Percentiles rank a stretch among this genome's conserved stretches.
phyloP scores from a whole-genome alignment of 2,329 filamentous ascomycete genomes.

The Colletotrichum phormii region DNA sequence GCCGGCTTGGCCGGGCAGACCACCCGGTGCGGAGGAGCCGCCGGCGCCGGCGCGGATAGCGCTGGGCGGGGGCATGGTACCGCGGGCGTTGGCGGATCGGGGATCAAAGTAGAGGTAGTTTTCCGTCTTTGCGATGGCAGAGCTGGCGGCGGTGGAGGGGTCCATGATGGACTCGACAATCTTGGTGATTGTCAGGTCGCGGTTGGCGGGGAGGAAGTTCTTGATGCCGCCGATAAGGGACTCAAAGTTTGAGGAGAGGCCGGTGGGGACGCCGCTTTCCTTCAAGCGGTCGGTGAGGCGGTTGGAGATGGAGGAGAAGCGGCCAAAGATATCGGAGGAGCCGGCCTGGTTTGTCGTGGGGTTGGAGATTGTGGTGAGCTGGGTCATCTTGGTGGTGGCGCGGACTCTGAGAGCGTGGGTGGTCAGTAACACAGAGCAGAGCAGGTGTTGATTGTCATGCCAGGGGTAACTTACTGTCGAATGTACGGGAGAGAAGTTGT shows the following conservation, averaged over 20 bases:
- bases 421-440: conserved; percentile 36
- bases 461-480: conserved; percentile 72
- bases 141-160: conserved; percentile 87
- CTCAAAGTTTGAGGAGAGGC: conserved; percentile 84
- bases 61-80: conserved; percentile 87
- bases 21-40: conserved; percentile 54
- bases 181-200: conserved; percentile 95
- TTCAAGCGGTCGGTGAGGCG: conserved; percentile 94
- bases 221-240: conserved; percentile 96
- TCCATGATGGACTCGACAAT: conserved; percentile 99
- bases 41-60: conserved; percentile 61
- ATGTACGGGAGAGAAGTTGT: conserved; percentile 85
- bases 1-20: conserved; percentile 56
- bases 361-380: conserved; percentile 90
- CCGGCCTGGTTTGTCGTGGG: conserved; percentile 72
- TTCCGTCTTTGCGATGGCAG: conserved; percentile 95
- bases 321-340: conserved; percentile 87
- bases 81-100: conserved; percentile 89
- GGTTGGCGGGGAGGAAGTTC: conserved; percentile 96
- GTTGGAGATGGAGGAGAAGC: conserved; percentile 91
- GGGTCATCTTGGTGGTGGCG: conserved; percentile 96
- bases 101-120: conserved; percentile 98
- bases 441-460: too few relatives aligned
- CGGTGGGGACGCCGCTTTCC: conserved; percentile 82
- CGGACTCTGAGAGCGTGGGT: conserved; percentile 71